These are phyloP conservation scores for Hygrophorus pudorinus DNA, from an alignment of 768 basidiomycete genomes.

Conservation along the genomic window DNA sequence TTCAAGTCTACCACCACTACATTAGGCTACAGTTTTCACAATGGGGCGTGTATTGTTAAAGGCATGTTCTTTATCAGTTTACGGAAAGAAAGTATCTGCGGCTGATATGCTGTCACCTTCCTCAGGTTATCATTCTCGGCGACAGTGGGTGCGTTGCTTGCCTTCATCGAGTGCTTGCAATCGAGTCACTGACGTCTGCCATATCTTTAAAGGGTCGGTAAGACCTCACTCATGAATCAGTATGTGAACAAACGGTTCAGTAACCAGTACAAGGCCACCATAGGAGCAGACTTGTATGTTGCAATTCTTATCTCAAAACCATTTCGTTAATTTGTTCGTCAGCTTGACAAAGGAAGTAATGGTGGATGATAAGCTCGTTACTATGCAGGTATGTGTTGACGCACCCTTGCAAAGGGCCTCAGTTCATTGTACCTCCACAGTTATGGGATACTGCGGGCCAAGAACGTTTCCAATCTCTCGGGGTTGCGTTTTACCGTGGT, in stretches of 20 bases:
- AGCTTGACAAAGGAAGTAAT: slow-evolving; percentile 98
- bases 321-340: slow-evolving; percentile 12
- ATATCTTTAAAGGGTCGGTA: slow-evolving; percentile 65
- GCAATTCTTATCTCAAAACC: slow-evolving; percentile 8
- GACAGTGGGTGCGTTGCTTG: slow-evolving; percentile 75
- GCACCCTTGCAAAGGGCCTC: neutral
- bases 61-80: slow-evolving; percentile 28
- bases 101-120: slow-evolving; percentile 8
- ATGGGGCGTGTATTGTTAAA: slow-evolving; percentile 88
- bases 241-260: slow-evolving; percentile 99
- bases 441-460: slow-evolving; percentile 99
- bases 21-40: slow-evolving; percentile 14
- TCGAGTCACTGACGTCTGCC: slow-evolving; percentile 6
- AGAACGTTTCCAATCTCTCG: slow-evolving; percentile 98
- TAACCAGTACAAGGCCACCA: slow-evolving; percentile 99
- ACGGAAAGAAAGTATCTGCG: neutral
- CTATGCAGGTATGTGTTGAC: slow-evolving; percentile 79
- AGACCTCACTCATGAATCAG: slow-evolving; percentile 99
- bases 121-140: slow-evolving; percentile 95
- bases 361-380: slow-evolving; percentile 96
- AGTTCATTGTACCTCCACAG: slow-evolving; percentile 28
- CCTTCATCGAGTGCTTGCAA: slow-evolving; percentile 6
- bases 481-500: slow-evolving; percentile 97
- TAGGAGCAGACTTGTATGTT: slow-evolving; percentile 91
- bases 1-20: slow-evolving; percentile 15